These are phyloP conservation scores for Ogataea haglerorum DNA, from an alignment of 805 yeast genomes.

Conservation along the genomic window DNA sequence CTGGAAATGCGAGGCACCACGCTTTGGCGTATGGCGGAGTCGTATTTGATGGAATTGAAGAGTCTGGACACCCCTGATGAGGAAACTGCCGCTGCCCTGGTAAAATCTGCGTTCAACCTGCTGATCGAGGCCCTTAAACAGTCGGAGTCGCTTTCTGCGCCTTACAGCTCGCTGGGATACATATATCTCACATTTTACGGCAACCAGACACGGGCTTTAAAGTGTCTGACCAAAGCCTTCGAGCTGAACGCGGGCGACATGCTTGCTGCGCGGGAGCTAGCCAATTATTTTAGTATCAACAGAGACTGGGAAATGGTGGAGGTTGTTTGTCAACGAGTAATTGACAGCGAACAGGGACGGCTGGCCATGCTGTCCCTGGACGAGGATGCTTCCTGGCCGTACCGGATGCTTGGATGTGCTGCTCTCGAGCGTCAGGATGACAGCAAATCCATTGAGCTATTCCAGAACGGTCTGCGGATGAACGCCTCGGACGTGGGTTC, in stretches of 20 bases:
- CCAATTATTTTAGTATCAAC: constrained; percentile 60
- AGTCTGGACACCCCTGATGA: constrained; percentile 15
- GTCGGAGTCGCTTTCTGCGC: constrained; percentile 64
- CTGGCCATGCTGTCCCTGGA: constrained; percentile 39
- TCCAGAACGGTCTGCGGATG: constrained; percentile 78
- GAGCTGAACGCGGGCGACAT: constrained; percentile 79
- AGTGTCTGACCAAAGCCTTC: constrained; percentile 86
- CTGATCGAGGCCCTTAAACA: constrained; percentile 62
- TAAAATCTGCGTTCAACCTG: constrained; percentile 51
- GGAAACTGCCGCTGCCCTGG: constrained; percentile 23
- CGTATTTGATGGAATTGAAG: constrained; percentile 41
- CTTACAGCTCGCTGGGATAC: constrained; percentile 78
- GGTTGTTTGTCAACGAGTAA: constrained; percentile 60
- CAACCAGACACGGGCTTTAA: constrained; percentile 69
- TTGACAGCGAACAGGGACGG: constrained; percentile 60
- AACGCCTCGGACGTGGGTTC: constrained; percentile 66
- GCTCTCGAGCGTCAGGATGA: constrained; percentile 68
- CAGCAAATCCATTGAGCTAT: constrained; percentile 80
- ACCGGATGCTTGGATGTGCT: constrained; percentile 78
- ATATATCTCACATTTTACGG: constrained; percentile 57
- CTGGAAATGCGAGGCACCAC: constrained; percentile 56
- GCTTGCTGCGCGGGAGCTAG: constrained; percentile 68
- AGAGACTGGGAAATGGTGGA: constrained; percentile 86
- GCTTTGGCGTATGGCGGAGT: constrained; percentile 72
- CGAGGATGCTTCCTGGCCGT: constrained; percentile 71